Evolutionary conservation across 129 eudicot genomes (phyloP), one percentile per base, ranked within the genome.

Genomic region (Pseudognaphalium luteoalbum): DNA sequence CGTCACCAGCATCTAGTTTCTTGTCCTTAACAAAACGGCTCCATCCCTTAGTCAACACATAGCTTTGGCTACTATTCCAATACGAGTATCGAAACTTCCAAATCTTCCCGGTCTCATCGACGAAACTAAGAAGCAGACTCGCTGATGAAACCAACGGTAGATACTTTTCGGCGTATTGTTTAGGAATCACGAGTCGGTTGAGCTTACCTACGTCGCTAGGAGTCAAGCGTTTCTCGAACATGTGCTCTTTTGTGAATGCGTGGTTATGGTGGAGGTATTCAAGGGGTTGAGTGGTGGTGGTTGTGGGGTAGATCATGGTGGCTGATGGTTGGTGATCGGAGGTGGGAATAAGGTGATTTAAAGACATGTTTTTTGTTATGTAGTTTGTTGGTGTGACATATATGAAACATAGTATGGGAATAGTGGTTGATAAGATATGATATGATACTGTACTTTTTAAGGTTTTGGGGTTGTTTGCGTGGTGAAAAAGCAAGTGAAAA

Each of bases 131-230:
- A 11, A 68, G 39, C 51, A 63, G 37, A 20, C 83, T 70, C 14
- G 16, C 56, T 34, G 58, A 19, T 5, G 65, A 42, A 37, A 20
- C 10, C 11, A 66, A 47, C 21, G 88, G 83, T 74, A 85, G 67
- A 78, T 78, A 71, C 51, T 79, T 74, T 52, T 79, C 84, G 17
- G 88, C 81, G 32, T 78, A 66, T 50, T 77, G 82, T 35, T 81
- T 85, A 0, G 88, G 88, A 6, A 85, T 78, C 28, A 85, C 86
- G n/a, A 85, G 70, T 19, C 88, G 82, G 86, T 81, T 78, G 28
- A 85, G 86, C 74, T 74, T 78, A 17, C 88, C 86, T 35, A 85
- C 86, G 71, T 85, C 88, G 67, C 88, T 85, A 5, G 83, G 86
- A 28, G 86, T 81, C 54, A 85, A 39, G 14, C 56, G 66, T 72